Conservation (phyloP, 2,329 filamentous ascomycete genomes). For the Mycosphaerelloides madeirae region DNA sequence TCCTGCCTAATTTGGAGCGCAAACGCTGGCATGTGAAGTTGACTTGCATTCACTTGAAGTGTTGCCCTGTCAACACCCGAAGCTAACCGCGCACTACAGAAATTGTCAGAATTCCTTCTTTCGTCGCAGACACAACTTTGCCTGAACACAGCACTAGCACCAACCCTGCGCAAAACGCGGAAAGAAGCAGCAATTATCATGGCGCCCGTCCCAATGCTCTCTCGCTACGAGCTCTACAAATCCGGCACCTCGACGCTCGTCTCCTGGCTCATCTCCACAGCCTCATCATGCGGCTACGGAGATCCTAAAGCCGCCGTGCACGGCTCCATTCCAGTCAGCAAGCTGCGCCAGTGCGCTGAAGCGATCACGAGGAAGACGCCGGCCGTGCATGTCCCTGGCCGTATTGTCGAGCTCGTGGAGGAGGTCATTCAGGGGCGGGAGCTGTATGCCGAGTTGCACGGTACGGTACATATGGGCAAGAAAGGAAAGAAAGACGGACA, state of each 20-base stretch:
- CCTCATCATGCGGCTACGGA: neutral
- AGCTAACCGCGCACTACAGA: too few relatives aligned
- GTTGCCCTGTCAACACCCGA: too few relatives aligned
- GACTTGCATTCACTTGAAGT: too few relatives aligned
- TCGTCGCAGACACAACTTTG: too few relatives aligned
- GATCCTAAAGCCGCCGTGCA: neutral
- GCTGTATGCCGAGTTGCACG: neutral
- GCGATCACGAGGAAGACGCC: neutral
- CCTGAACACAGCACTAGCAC: too few relatives aligned
- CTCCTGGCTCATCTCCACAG: neutral
- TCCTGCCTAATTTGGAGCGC: too few relatives aligned
- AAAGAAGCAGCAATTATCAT: too few relatives aligned
- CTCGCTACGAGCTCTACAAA: neutral
- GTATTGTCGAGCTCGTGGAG: neutral
- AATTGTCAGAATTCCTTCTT: too few relatives aligned
- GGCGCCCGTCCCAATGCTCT: too few relatives aligned
- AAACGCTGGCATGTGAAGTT: too few relatives aligned
- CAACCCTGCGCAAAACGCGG: too few relatives aligned
- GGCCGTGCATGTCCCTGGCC: neutral
- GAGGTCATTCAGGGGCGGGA: slow-evolving; percentile 1
- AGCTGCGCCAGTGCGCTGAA: slow-evolving; percentile 1
- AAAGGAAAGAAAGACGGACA: neutral
- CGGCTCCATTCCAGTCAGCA: neutral
- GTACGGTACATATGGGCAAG: too few relatives aligned
- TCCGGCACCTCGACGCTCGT: neutral